Base-by-base conservation (phyloP, 2,329 filamentous ascomycete species). In the Diaporthe australafricana region DNA sequence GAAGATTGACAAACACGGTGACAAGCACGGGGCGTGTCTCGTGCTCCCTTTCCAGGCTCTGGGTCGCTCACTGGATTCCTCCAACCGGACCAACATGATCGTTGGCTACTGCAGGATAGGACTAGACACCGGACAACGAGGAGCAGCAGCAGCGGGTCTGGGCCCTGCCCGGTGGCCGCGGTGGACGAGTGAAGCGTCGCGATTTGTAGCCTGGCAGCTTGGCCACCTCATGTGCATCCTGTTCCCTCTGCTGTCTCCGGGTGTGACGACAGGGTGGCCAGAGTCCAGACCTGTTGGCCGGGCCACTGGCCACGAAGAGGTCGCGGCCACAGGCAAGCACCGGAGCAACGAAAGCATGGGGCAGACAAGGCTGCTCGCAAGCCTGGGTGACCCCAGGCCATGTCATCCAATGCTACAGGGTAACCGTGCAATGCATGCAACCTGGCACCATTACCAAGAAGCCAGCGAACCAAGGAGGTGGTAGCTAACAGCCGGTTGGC, bases 111-210 rank as follows among this genome's bases (percentile, higher is more conserved):
- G 48, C 57, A 70, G 67, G 45, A 32, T n/a, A 56, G 38, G 45
- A 48, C 30, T n/a, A 40, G 5, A 35, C 32, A 9, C 45, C 53
- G 32, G 47, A n/a, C 47, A 40, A 50, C 30, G 32, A 55, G 53
- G 30, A 50, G 56, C 47, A 27, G 30, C 52, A 17, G 17, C 17
- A 71, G 69, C 68, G 53, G 68, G 69, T 40, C 48, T 60, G 35
- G 52, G 32, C 50, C 53, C 62, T 25, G 45, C 27, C 53, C 55
- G 25, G 68, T 68, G 62, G 63, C 47, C 62, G 35, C 56, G 56
- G 68, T 52, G 68, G 71, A 70, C 52, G 71, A 71, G 71, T 63
- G 63, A 65, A 40, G 62, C 57, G 62, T 55, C n/a, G 32, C 16
- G 67, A 38, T 68, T 57, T 22, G 67, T 32, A 25, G 67, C 60